Percentiles rank a stretch among this genome's conserved stretches.
Conservation (phyloP, 306 rosid genomes). For the Hippophae rhamnoides region DNA sequence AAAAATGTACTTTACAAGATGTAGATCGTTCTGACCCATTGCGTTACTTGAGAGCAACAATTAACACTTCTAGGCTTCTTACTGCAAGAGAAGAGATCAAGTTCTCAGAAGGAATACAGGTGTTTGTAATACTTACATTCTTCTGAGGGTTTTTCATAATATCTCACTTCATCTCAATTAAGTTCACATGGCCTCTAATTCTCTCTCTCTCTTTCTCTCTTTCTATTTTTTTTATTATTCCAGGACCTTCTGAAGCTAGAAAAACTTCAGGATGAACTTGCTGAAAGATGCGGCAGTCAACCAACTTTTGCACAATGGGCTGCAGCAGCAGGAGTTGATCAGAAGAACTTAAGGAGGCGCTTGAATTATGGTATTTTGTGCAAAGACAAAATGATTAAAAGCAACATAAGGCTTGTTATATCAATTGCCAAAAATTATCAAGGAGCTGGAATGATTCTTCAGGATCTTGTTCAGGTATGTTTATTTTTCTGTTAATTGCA, state of each 20-base stretch:
- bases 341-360: slow-evolving; percentile 64
- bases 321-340: slow-evolving; percentile 82
- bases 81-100: slow-evolving; percentile 63
- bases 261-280: slow-evolving; percentile 67
- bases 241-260: slow-evolving; percentile 83
- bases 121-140: slow-evolving; percentile 12
- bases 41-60: slow-evolving; percentile 71
- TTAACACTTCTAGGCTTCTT: slow-evolving; percentile 60
- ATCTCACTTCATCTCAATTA: too few species aligned
- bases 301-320: slow-evolving; percentile 91
- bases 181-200: slow-evolving; percentile 14
- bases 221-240: slow-evolving; percentile 8
- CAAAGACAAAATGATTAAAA: slow-evolving; percentile 93
- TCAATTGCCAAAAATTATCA: slow-evolving; percentile 89
- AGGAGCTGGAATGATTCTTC: slow-evolving; percentile 87
- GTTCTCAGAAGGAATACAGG: slow-evolving; percentile 93
- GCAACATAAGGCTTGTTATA: slow-evolving; percentile 89
- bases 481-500: background rate
- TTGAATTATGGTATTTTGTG: slow-evolving; percentile 61
- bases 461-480: slow-evolving; percentile 93
- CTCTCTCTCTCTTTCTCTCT: too few species aligned
- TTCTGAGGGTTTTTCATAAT: slow-evolving; percentile 8
- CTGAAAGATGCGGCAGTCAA: slow-evolving; percentile 57
- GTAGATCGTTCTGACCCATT: slow-evolving; percentile 77
- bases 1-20: slow-evolving; percentile 59